Evolutionary conservation across 495 filamentous ascomycete species (phyloP).

Genomic region (Talaromyces liani): DNA sequence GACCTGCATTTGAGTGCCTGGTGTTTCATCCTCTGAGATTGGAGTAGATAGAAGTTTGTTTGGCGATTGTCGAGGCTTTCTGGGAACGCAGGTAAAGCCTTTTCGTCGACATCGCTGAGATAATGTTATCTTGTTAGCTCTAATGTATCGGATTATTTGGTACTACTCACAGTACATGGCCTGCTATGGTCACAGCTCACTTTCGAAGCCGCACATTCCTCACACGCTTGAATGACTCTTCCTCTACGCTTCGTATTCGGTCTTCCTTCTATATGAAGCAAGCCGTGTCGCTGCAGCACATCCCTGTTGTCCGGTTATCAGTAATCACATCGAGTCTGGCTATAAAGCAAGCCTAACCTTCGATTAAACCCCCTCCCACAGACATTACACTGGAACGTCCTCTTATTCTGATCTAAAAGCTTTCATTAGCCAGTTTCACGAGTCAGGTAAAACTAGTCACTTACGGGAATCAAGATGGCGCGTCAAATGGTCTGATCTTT

Average conservation of each 20-base stretch:
- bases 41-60: neutral
- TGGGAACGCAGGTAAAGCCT: neutral
- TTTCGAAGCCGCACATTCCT: conserved; percentile 18
- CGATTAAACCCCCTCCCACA: neutral
- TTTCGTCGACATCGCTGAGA: neutral
- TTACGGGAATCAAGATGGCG: conserved; percentile 24
- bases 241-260: conserved; percentile 8
- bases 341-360: neutral
- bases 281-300: conserved; percentile 17
- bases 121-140: neutral
- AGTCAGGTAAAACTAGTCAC: conserved; percentile 16
- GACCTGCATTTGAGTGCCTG: neutral
- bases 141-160: neutral
- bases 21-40: neutral
- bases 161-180: conserved; percentile 10
- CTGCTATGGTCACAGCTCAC: conserved; percentile 20
- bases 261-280: conserved; percentile 19
- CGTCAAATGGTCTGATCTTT: conserved; percentile 18
- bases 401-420: conserved; percentile 14
- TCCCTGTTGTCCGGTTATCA: neutral
- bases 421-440: conserved; percentile 10
- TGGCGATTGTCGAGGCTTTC: neutral
- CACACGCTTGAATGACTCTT: conserved; percentile 18
- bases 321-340: neutral
- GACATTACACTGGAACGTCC: neutral